Percentiles rank a stretch among this genome's conserved stretches.
Evolutionary conservation across 73 alveolate species (phyloP).

Genomic region (Paramecium sexaurelia): DNA sequence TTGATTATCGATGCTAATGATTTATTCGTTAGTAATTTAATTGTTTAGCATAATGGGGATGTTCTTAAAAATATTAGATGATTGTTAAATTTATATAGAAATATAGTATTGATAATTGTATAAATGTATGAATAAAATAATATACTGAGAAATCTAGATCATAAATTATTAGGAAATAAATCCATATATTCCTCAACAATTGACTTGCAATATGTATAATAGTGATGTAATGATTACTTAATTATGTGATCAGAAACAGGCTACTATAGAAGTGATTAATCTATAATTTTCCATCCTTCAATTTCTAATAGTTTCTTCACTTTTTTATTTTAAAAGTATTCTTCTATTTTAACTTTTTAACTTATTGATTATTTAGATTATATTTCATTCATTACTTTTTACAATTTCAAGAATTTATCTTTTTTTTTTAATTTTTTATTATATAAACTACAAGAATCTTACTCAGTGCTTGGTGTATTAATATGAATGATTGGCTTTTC

Average conservation of each 20-base stretch:
- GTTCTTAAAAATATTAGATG: not conserved
- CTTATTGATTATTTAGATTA: not conserved
- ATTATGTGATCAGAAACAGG: not conserved
- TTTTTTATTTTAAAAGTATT: not conserved
- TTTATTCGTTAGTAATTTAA: not conserved
- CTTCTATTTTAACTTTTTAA: not conserved
- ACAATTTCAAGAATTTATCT: not conserved
- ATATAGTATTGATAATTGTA: not conserved
- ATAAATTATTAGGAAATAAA: not conserved
- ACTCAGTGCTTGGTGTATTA: not conserved
- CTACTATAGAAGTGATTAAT: not conserved
- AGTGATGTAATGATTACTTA: not conserved
- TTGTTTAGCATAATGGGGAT: not conserved
- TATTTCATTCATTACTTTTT: not conserved
- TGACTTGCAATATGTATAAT: not conserved
- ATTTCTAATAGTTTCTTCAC: not conserved
- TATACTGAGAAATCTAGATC: not conserved
- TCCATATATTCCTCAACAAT: not conserved
- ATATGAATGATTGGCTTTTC: not conserved
- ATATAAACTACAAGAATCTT: not conserved
- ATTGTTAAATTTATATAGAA: not conserved
- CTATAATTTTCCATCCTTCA: not conserved
- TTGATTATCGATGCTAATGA: not conserved
- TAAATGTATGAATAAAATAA: not conserved
- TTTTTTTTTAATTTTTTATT: not conserved